Evolutionary conservation across 2,329 filamentous ascomycete genomes (phyloP).

Genomic region (Fusarium palustre): DNA sequence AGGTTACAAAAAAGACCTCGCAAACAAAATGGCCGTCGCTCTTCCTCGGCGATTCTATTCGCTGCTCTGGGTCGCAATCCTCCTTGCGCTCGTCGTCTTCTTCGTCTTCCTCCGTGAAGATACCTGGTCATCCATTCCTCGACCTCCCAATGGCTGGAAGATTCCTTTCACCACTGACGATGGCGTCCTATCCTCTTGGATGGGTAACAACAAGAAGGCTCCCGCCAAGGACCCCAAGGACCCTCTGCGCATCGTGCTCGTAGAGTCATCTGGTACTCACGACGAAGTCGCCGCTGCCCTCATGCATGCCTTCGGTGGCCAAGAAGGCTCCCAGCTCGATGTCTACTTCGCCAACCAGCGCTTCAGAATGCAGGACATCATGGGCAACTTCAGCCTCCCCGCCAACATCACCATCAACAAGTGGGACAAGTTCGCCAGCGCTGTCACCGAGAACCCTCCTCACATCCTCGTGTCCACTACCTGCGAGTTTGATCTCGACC

Average conservation of each 20-base stretch:
- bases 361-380: constrained; percentile 46
- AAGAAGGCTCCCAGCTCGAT: constrained; percentile 36
- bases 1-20: background rate
- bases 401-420: constrained; percentile 34
- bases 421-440: constrained; percentile 32
- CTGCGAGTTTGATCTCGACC: constrained; percentile 46
- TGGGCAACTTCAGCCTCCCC: constrained; percentile 43
- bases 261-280: constrained; percentile 46
- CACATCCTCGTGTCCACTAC: constrained; percentile 48
- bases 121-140: constrained; percentile 39
- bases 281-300: constrained; percentile 47
- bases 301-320: constrained; percentile 44
- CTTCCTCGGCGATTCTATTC: constrained; percentile 41
- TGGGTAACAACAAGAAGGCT: constrained; percentile 18
- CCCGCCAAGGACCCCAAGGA: constrained; percentile 23
- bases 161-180: constrained; percentile 45
- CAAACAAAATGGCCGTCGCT: constrained; percentile 34
- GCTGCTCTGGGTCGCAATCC: constrained; percentile 37
- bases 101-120: constrained; percentile 39
- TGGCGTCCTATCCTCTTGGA: constrained; percentile 41
- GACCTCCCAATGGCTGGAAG: constrained; percentile 37
- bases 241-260: constrained; percentile 43
- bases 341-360: constrained; percentile 44
- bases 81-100: constrained; percentile 34
- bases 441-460: constrained; percentile 29